Base-by-base conservation (phyloP, 2,329 filamentous ascomycete species). In the Emergomyces orientalis region DNA sequence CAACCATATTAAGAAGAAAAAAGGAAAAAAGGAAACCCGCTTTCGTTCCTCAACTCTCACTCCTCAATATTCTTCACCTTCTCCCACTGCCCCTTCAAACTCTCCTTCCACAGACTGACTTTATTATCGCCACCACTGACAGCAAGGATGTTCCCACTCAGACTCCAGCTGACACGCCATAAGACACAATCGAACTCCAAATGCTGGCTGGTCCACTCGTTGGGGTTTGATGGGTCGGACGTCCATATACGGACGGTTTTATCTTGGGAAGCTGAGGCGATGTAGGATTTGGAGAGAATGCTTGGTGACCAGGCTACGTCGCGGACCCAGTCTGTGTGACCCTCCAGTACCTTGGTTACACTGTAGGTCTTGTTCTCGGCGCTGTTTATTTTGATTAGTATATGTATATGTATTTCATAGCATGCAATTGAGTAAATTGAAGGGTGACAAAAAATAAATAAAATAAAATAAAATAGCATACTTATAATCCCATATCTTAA, bases 231-330 rank as follows among this genome's bases (percentile, higher is more conserved):
- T 32, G 83, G 78, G 70, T 91, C 88, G 34, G 84, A 87, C 11
- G 93, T 97, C 94, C 94, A 99, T 78, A 99, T 97, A 69, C 91
- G 87, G 66, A 97, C 93, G 9, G 91, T 97, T 83, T 96, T 95
- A 77, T 99, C 94, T 79, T 97, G 92, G 61, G 89, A 92, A 13
- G 93, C 94, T 58, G 89, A 93, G 37, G 94, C 94, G 73, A 99
- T 97, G 79, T 99, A 99, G 63, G 88, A 91, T 82, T 96, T 97
- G 71, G 92, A 90, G 64, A 99, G 82, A 62, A 97, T 90, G 30
- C 91, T 97, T 13, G 94, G 94, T 59, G 89, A 93, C 94, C 94
- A 99, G 17, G 93, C 90, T 14, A 99, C 94, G 75, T 99, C 94
- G 67, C 94, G 87, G 62, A 99, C 94, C 94, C 94, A 99, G 80